Base-by-base conservation (phyloP, 2,329 filamentous ascomycete genomes). In the Cadophora luteo-olivacea region DNA sequence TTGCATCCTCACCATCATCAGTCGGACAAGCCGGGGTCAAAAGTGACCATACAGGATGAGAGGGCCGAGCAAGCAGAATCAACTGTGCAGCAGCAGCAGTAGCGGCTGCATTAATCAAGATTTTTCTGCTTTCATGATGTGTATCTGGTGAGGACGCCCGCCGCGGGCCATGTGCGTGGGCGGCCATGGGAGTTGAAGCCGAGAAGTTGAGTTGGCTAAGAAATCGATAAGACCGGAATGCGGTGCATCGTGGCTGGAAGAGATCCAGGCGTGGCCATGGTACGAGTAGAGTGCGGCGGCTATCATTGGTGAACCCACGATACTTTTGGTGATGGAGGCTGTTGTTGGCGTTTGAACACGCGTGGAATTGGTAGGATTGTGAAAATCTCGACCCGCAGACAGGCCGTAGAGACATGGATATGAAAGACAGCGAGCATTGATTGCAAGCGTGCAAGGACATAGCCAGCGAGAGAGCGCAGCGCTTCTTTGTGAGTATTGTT, bases 311-410 rank as follows among this genome's bases (percentile, higher is more conserved):
- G 52, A 55, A 16, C 14, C 52, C 52, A 55, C 16, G 25, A 33
- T 49, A 22, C 6, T 22, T 38, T 49, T n/a, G 45, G 45, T 22
- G 45, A 49, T 49, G 45, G 45, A 49, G 45, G 45, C 45, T 49
- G 45, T 19, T 49, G 45, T 22, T 12, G 52, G 52, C 52, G 52
- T 55, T n/a, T 55, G 52, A 33, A 16, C 24, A 19, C 11, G 25
- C 52, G 29, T 55, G 52, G 52, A 55, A 55, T 55, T 55, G 52
- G 52, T 55, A 25, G 52, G 29, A 55, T 33, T 55, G 52, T 33
- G 25, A 55, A 16, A 29, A 29, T 25, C 52, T 55, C 25, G 52
- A 55, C 24, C 25, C 25, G 51, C 24, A 12, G 12, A 19, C n/a
- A 49, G 45, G 41, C 12, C 14, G 41, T 45, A 2, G 41, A 16